Conservation (phyloP, 257 asterid genomes). For the Solanum raphanifolium region DNA sequence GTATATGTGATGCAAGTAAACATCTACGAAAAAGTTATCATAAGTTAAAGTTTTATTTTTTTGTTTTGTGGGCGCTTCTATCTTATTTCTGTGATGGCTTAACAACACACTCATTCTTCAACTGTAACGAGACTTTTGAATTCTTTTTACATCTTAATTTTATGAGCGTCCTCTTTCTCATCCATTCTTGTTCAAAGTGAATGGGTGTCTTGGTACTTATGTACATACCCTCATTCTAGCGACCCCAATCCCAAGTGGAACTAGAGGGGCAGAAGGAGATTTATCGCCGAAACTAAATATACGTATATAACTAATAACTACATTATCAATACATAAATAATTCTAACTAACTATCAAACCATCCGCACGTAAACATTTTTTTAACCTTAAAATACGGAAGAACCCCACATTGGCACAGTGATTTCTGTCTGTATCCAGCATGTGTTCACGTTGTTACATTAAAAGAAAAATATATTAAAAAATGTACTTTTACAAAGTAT, state of each 20-base stretch:
- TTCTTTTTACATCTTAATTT: not conserved
- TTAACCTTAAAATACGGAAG: not conserved
- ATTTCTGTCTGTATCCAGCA: constrained; percentile 13
- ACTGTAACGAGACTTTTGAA: not conserved
- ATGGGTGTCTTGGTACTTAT: no score
- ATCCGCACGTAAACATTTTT: not conserved
- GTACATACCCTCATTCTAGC: no score
- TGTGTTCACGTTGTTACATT: constrained; percentile 1
- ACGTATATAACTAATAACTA: no score
- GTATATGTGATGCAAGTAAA: no score
- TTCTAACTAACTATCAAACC: not conserved
- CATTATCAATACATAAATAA: no score
- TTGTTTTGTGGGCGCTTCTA: not conserved
- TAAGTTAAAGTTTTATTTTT: no score
- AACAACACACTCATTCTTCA: not conserved
- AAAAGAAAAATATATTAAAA: not conserved
- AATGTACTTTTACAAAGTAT: not conserved
- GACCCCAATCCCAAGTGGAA: no score
- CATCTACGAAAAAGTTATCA: no score
- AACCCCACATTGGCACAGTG: not conserved
- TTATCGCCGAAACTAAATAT: no score
- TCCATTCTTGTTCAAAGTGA: not conserved
- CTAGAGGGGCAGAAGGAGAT: no score
- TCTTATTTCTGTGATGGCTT: not conserved
- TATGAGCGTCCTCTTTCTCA: not conserved